These are phyloP conservation scores for Cucurbitaria berberidis DNA, from an alignment of 2,329 filamentous ascomycete species.

Conservation along the genomic window DNA sequence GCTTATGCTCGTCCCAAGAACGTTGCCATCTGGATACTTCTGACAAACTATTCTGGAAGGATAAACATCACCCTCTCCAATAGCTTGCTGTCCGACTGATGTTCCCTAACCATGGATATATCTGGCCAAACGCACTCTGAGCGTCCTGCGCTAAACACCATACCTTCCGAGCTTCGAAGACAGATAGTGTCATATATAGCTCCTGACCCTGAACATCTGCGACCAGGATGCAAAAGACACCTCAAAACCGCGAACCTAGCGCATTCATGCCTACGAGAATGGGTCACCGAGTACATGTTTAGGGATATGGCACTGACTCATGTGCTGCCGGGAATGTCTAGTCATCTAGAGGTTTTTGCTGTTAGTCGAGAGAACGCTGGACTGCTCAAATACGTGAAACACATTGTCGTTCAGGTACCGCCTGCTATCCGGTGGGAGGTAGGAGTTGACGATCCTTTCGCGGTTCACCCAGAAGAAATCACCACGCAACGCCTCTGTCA, in stretches of 20 bases:
- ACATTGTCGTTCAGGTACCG: constrained; percentile 18
- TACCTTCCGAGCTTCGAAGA: constrained; percentile 24
- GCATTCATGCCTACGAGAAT: constrained; percentile 22
- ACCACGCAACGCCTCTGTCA: constrained; percentile 9
- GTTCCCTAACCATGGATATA: background rate
- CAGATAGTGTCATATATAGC: constrained; percentile 21
- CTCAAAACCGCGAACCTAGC: constrained; percentile 26
- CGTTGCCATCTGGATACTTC: too few relatives aligned
- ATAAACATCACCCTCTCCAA: background rate
- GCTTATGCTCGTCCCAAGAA: background rate
- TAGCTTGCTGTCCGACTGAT: background rate
- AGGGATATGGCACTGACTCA: constrained; percentile 21
- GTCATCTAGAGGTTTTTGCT: constrained; percentile 17
- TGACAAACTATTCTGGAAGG: too few relatives aligned
- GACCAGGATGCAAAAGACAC: constrained; percentile 13
- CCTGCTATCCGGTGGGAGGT: constrained; percentile 22
- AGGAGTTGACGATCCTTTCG: constrained; percentile 2
- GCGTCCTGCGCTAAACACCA: constrained; percentile 6
- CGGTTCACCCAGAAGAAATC: constrained; percentile 7
- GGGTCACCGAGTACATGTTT: constrained; percentile 22
- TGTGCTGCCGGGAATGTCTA: constrained; percentile 13
- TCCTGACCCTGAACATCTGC: constrained; percentile 3
- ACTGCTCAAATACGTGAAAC: constrained; percentile 16
- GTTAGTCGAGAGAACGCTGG: background rate
- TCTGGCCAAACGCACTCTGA: background rate